phyloP scores from a whole-genome alignment of 2,329 filamentous ascomycete species.

The Cryphonectria parasitica region DNA sequence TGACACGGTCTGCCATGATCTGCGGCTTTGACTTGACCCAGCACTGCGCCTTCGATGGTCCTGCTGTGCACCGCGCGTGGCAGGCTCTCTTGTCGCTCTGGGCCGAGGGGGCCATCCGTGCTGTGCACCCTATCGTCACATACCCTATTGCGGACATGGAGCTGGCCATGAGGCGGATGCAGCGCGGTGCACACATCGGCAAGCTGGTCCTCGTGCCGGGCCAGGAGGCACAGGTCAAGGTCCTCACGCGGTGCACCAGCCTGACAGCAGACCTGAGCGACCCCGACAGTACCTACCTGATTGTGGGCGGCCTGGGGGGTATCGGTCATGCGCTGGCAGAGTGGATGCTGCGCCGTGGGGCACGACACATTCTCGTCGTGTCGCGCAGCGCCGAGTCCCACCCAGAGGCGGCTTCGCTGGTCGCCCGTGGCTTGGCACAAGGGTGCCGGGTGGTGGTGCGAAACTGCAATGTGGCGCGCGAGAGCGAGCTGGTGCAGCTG shows the following conservation, averaged over 20 bases:
- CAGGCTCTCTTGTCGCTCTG: slow-evolving; percentile 28
- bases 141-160: slow-evolving; percentile 29
- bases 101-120: background rate
- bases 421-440: slow-evolving; percentile 28
- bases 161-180: slow-evolving; percentile 41
- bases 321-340: slow-evolving; percentile 35
- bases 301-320: slow-evolving; percentile 40
- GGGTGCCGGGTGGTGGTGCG: slow-evolving; percentile 33
- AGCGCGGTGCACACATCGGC: slow-evolving; percentile 40
- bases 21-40: slow-evolving; percentile 41
- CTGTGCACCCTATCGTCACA: slow-evolving; percentile 28
- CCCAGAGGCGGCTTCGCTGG: background rate
- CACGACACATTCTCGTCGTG: slow-evolving; percentile 31
- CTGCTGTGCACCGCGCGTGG: background rate
- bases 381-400: slow-evolving; percentile 23
- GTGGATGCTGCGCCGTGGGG: slow-evolving; percentile 36
- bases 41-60: background rate
- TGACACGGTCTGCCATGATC: slow-evolving; percentile 43
- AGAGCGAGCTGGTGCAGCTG: slow-evolving; percentile 34
- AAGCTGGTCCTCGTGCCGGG: slow-evolving; percentile 38
- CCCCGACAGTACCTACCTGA: slow-evolving; percentile 35
- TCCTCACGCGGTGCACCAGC: background rate
- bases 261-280: slow-evolving; percentile 2
- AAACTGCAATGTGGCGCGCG: slow-evolving; percentile 37
- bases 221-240: slow-evolving; percentile 3